Base-by-base conservation (phyloP, 164 flowering plant species). In the Piper longum region DNA sequence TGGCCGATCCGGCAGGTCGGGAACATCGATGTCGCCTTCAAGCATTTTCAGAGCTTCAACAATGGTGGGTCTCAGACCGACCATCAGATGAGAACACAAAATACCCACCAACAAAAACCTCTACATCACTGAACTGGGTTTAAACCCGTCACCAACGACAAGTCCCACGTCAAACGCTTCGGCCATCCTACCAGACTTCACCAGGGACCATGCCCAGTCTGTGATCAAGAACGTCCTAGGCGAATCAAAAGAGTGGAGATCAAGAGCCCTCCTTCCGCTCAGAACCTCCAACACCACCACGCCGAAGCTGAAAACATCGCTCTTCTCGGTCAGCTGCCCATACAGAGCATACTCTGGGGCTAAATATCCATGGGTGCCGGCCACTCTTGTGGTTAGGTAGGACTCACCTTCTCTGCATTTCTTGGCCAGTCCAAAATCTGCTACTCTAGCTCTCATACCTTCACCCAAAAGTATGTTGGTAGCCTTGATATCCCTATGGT, bases 291-390 rank as follows among this genome's bases (percentile, higher is more conserved):
- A 70, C 59, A 85, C 61, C 41, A 89, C 89, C 41, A 86, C 81
- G 1, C 96, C 96, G 52, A 89, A 89, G 74, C 93, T 89, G 54
- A 85, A 89, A 18, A 89, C 93, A 64, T 89, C 96, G 56, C 96
- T 89, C 67, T 85, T 89, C 77, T 89, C 93, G 1, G 96, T 87
- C 61, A 89, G 71, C 61, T 86, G 93, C 16, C 96, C 96, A 57
- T 89, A 89, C n/a, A 89, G 77, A 0, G 91, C 93, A 56, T 89
- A 89, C 54, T 89, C 93, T 7, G 93, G 93, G 3, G 96, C 93
- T 43, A 89, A 71, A 73, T 87, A 89, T 1, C 96, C 96, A 72
- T 84, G 93, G 18, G 96, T 89, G 9, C 96, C 96, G 0, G 91
- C 93, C 57, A 89, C 88, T 74, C 91, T 78, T 2, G 96, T 87